phyloP scores from a whole-genome alignment of 2,329 filamentous ascomycete species.

The Colletotrichum sp. region DNA sequence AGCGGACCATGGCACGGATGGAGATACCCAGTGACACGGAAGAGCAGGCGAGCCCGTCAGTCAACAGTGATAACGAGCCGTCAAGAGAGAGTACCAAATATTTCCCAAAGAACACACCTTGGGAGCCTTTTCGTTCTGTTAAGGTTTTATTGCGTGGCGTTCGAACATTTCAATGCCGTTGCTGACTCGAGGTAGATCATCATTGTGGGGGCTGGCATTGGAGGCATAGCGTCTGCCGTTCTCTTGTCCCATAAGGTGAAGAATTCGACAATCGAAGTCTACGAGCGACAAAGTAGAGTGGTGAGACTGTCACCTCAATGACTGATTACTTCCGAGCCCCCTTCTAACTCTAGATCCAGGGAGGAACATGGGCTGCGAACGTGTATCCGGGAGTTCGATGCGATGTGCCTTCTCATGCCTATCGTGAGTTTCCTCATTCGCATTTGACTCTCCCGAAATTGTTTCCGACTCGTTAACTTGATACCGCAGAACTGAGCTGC shows the following conservation, averaged over 20 bases:
- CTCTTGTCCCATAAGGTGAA: conserved; percentile 23
- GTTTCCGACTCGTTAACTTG: accelerated
- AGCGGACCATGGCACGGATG: not conserved
- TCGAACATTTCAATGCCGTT: not conserved
- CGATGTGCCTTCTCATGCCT: conserved; percentile 25
- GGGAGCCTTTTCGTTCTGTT: not conserved
- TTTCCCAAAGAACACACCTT: not conserved
- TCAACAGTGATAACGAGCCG: not conserved
- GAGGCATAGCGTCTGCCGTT: conserved; percentile 40
- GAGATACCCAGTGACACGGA: not conserved
- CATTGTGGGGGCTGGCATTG: conserved; percentile 53
- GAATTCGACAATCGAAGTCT: conserved; percentile 7
- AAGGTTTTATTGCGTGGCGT: not conserved
- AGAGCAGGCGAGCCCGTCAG: not conserved
- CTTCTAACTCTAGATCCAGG: not conserved
- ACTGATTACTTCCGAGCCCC: not conserved
- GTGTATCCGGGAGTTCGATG: conserved; percentile 24
- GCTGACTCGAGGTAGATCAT: not conserved
- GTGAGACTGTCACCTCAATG: not conserved
- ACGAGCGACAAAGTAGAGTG: not conserved
- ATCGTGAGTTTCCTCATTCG: conserved; percentile 4
- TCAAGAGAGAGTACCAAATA: not conserved
- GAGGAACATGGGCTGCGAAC: conserved; percentile 16
- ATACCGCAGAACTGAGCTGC: conserved; percentile 13
- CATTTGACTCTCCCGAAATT: not conserved